Evolutionary conservation across 1,284 basidiomycete species (phyloP).

Genomic region (Pyrrhoderma lamaoense): DNA sequence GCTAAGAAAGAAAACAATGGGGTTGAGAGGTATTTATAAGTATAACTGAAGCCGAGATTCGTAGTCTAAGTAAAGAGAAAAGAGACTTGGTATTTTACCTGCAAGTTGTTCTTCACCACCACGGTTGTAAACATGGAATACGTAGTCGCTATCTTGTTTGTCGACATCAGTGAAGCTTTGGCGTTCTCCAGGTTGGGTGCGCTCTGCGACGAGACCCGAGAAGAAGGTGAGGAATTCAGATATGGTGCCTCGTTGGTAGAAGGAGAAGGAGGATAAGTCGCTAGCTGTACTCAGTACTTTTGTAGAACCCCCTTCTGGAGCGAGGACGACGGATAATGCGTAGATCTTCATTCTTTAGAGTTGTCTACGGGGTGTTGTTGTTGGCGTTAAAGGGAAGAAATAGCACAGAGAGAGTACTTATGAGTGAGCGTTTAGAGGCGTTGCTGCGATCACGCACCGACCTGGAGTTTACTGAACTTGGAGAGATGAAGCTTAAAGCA

Average conservation of each 20-base stretch:
- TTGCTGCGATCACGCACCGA: too few relatives aligned
- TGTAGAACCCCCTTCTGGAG: slow-evolving; percentile 48
- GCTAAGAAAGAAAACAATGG: slow-evolving; percentile 35
- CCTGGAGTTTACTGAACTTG: too few relatives aligned
- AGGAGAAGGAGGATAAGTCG: slow-evolving; percentile 89
- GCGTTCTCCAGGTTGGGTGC: slow-evolving; percentile 80
- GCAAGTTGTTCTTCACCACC: slow-evolving; percentile 74
- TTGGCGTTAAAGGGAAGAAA: background rate
- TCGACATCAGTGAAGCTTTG: slow-evolving; percentile 58
- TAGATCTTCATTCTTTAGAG: slow-evolving; percentile 62
- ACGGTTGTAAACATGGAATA: slow-evolving; percentile 87
- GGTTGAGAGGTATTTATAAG: background rate
- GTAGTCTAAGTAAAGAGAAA: too few relatives aligned
- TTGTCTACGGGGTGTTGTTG: background rate
- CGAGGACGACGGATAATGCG: slow-evolving; percentile 54
- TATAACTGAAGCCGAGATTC: slow-evolving; percentile 3
- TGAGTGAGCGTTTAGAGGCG: too few relatives aligned
- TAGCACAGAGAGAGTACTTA: too few relatives aligned
- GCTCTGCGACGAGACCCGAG: slow-evolving; percentile 87
- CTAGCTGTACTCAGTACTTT: slow-evolving; percentile 67
- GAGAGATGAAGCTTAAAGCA: too few relatives aligned
- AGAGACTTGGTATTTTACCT: slow-evolving; percentile 40
- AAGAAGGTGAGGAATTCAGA: slow-evolving; percentile 90
- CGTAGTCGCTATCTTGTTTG: slow-evolving; percentile 85
- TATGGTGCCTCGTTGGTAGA: slow-evolving; percentile 85